Evolutionary conservation across 306 rosid genomes (phyloP), one percentile per base, ranked within the genome.

Genomic region (Lathyrus tuberosus): DNA sequence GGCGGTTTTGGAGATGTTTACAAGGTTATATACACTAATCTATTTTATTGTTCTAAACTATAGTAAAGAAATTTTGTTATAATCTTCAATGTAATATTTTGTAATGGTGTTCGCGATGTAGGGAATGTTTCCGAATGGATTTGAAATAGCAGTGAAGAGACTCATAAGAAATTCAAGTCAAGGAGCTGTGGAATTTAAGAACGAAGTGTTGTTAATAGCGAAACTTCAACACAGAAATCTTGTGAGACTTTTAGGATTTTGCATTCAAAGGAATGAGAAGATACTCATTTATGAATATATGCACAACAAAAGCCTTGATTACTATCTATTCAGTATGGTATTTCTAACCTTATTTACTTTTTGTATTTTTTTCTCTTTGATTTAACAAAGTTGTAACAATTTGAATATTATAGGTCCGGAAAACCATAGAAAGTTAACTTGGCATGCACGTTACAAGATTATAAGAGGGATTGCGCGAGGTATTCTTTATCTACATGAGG

Each of bases 201-300:
- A 74, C 26, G 78, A 74, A 15, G 78, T 65, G 12, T 30, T 76
- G 43, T 33, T 76, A 2, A 74, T 74, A 28, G 64, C 78, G 1
- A 65, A 74, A 10, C 78, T 74, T 74, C 78, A 74, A 65, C 78
- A 65, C 60, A 74, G 72, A 74, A 74, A 74, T 65, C 66, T 74
- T 65, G 78, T 74, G 66, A 74, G 78, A 31, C 8, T 74, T 1
- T 31, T 74, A 31, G 78, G 78, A 31, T 74, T 74, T 65, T 74
- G 78, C 51, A 13, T 74, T 22, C 57, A 74, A 44, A 74, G 51
- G 61, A 53, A 54, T 65, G 78, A 74, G 31, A 74, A 74, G 67
- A 42, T 74, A 54, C 72, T 65, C 17, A 63, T 74, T 31, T 74
- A 74, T 65, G 78, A 74, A 12, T 74, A 54, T 28, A 51, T 74